Evolutionary conservation across 2,329 filamentous ascomycete species (phyloP), one percentile per base, ranked within the genome.

Genomic region (Dryadomyces quercus-mongolicae): DNA sequence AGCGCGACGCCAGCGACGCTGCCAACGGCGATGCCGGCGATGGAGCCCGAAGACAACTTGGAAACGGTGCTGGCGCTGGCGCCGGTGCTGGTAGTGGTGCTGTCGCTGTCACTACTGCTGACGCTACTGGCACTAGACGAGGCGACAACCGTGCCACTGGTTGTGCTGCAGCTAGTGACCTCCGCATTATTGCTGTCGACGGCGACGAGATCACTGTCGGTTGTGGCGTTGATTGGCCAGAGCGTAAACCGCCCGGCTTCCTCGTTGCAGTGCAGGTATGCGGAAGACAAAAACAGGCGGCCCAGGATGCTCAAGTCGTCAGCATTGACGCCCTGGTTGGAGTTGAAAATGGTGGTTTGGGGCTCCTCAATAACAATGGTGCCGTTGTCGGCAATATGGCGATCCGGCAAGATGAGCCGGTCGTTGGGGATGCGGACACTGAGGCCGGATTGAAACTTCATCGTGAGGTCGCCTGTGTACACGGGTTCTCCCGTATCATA

Each of bases 241-340:
- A 63, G 56, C 21, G 60, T 61, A 31, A 63, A 65, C 51, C 56
- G n/a, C 10, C 53, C 42, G 10, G 53, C 46, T 31, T 64, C 62
- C 40, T 67, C 58, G 53, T 68, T 64, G 49, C 66, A 60, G 40
- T 63, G 58, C 13, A 68, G 55, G 46, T 68, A 67, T 1, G 63
- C 62, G 15, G 60, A 55, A 7, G 64, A 61, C 16, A 68, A 59
- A 54, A 69, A 68, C 18, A 62, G 57, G 21, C 59, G 55, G 21
- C 65, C 66, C 7, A 68, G 46, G 16, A 56, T 34, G 2, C 60
- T 55, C 36, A 66, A 53, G 36, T 64, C 58, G 21, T 62, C 56
- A 16, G 57, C 55, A 20, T 64, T 62, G 44, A 55, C 49, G 40
- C 44, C 52, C 47, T 63, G 60, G 44, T 51, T 47, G 34, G 45